Evolutionary conservation across 1,284 basidiomycete genomes (phyloP).

Genomic region (Ceratobasidium sp.): DNA sequence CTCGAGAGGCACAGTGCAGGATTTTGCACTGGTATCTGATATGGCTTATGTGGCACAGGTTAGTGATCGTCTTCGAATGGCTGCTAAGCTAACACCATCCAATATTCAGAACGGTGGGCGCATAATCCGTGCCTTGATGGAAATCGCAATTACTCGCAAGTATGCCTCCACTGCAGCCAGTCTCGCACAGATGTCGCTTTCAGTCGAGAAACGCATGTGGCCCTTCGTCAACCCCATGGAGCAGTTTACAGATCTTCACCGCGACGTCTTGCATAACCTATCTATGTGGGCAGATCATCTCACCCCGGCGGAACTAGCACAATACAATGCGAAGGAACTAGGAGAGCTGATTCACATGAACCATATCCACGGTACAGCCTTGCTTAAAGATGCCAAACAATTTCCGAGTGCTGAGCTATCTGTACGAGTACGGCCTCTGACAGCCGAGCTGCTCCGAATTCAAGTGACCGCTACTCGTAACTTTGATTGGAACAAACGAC

Average conservation of each 20-base stretch:
- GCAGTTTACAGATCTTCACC: conserved; percentile 77
- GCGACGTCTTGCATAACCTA: conserved; percentile 84
- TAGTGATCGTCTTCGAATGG: conserved; percentile 34
- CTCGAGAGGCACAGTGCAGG: conserved; percentile 82
- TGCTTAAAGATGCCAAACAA: conserved; percentile 83
- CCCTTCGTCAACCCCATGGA: conserved; percentile 93
- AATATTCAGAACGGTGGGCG: conserved; percentile 82
- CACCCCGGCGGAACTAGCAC: conserved; percentile 78
- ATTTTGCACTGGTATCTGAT: conserved; percentile 97
- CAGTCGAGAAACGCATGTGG: conserved; percentile 93
- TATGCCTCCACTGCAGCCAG: conserved; percentile 87
- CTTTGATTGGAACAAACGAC: conserved; percentile 88
- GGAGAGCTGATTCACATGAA: conserved; percentile 90
- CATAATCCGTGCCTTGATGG: conserved; percentile 91
- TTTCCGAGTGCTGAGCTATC: conserved; percentile 83
- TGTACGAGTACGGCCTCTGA: conserved; percentile 82
- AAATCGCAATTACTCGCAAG: conserved; percentile 92
- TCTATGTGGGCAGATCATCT: conserved; percentile 87
- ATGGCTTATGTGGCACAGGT: conserved; percentile 88
- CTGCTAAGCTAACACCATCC: conserved; percentile 12
- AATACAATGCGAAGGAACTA: conserved; percentile 78
- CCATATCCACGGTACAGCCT: conserved; percentile 81
- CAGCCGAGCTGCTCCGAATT: conserved; percentile 85
- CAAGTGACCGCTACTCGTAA: conserved; percentile 69
- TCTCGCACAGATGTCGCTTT: conserved; percentile 93